These are phyloP conservation scores for Lipomyces yamanashiensis DNA, from an alignment of 805 yeast genomes.

Conservation along the genomic window DNA sequence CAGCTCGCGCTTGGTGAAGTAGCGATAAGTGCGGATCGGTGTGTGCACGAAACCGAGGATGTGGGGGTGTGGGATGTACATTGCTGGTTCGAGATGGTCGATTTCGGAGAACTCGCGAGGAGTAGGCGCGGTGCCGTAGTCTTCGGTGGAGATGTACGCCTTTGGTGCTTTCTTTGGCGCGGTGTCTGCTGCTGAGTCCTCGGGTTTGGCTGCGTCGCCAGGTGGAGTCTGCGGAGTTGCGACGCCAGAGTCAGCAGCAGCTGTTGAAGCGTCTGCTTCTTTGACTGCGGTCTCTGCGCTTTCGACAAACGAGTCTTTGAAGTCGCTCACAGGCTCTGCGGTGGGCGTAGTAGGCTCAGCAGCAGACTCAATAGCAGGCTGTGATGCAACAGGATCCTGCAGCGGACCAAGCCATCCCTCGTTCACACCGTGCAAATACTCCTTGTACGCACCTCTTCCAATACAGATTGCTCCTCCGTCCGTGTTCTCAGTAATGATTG, in stretches of 20 bases:
- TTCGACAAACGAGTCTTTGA: constrained; percentile 5
- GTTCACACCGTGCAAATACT: constrained; percentile 85
- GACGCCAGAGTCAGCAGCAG: constrained; percentile 25
- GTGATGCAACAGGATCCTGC: constrained; percentile 51
- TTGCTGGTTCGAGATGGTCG: constrained; percentile 58
- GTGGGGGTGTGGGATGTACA: constrained; percentile 76
- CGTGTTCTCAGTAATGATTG: constrained; percentile 48
- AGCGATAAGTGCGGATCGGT: constrained; percentile 77
- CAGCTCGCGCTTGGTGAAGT: constrained; percentile 71
- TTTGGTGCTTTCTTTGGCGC: constrained; percentile 54
- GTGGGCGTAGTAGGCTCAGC: background rate
- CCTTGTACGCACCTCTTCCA: constrained; percentile 96
- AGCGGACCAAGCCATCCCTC: constrained; percentile 95
- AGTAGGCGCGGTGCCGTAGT: constrained; percentile 58
- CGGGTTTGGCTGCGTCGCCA: constrained; percentile 23
- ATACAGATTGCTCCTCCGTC: constrained; percentile 85
- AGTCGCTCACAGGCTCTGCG: constrained; percentile 15
- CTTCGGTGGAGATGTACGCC: constrained; percentile 65
- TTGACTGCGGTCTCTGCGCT: constrained; percentile 15
- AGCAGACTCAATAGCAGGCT: constrained; percentile 15
- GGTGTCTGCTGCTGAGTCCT: constrained; percentile 14
- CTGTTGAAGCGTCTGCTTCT: constrained; percentile 17
- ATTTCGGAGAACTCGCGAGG: constrained; percentile 56
- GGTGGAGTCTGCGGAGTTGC: constrained; percentile 13
- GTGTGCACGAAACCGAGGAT: constrained; percentile 76